Conservation (phyloP, 441 rosid genomes). For the Adansonia madagascariensis region DNA sequence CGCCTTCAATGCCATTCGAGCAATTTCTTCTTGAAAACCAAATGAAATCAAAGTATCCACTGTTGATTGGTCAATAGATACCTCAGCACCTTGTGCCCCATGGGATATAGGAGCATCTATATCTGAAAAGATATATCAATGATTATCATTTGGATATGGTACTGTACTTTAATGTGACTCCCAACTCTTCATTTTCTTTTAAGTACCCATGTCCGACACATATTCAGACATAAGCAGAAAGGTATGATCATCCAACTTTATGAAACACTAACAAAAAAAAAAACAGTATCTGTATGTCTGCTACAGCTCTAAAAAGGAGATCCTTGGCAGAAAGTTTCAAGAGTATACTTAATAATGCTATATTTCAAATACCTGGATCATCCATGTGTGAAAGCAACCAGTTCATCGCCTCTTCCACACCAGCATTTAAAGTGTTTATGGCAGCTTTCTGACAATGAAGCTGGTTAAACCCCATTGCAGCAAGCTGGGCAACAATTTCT, state of each 20-base stretch:
- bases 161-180: not conserved
- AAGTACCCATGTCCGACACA: too few relatives aligned
- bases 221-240: too few relatives aligned
- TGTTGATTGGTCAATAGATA: slow-evolving; percentile 63
- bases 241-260: too few relatives aligned
- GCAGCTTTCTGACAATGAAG: slow-evolving; percentile 97
- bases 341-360: slow-evolving; percentile 11
- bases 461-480: slow-evolving; percentile 85
- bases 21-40: slow-evolving; percentile 85
- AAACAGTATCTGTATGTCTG: too few relatives aligned
- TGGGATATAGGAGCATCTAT: slow-evolving; percentile 71
- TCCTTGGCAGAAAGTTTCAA: slow-evolving; percentile 4
- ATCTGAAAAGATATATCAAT: slow-evolving; percentile 47
- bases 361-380: slow-evolving; percentile 69
- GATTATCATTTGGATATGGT: slow-evolving; percentile 1
- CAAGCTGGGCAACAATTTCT: slow-evolving; percentile 86
- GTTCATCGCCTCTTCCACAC: slow-evolving; percentile 95
- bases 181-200: too few relatives aligned
- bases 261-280: too few relatives aligned
- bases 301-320: not conserved
- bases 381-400: slow-evolving; percentile 95
- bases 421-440: slow-evolving; percentile 76
- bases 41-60: slow-evolving; percentile 82
- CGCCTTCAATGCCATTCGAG: slow-evolving; percentile 80
- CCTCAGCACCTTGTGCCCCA: slow-evolving; percentile 37